phyloP scores from a whole-genome alignment of 2,329 filamentous ascomycete species.

The Claviceps sp. region DNA sequence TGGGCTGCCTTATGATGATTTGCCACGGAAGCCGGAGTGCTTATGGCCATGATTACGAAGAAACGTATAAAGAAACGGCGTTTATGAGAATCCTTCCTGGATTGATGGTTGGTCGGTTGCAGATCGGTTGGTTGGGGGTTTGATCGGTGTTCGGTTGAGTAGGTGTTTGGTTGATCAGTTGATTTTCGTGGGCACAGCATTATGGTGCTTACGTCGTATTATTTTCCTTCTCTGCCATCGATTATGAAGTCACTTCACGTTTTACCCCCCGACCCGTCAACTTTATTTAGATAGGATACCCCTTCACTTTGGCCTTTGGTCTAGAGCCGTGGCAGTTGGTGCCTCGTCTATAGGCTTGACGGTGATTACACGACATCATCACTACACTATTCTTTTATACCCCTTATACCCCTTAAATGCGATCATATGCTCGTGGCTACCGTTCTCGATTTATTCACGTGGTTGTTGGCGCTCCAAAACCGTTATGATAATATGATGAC shows the following conservation, averaged over 20 bases:
- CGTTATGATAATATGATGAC: no score
- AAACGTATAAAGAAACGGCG: slow-evolving; percentile 9
- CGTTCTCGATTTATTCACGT: no score
- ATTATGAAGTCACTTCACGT: slow-evolving; percentile 11
- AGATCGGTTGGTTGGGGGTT: background rate
- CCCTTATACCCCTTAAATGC: background rate
- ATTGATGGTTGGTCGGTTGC: background rate
- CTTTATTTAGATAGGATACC: slow-evolving; percentile 28
- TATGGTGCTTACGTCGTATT: background rate
- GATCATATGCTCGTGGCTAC: background rate
- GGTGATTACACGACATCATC: background rate
- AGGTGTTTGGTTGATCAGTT: background rate
- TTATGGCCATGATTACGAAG: slow-evolving; percentile 13
- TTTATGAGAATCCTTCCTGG: background rate
- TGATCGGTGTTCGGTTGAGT: background rate
- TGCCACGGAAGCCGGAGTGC: slow-evolving; percentile 1
- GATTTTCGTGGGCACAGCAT: background rate
- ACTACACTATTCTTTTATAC: background rate
- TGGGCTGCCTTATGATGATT: slow-evolving; percentile 1
- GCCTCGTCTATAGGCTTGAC: slow-evolving; percentile 2
- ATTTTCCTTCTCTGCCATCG: background rate
- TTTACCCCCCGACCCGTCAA: background rate
- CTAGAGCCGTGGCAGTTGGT: background rate
- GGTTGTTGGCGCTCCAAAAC: no score
- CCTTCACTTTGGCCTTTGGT: slow-evolving; percentile 10